Conservation (phyloP, 495 filamentous ascomycete species). For the Tuber borchii region DNA sequence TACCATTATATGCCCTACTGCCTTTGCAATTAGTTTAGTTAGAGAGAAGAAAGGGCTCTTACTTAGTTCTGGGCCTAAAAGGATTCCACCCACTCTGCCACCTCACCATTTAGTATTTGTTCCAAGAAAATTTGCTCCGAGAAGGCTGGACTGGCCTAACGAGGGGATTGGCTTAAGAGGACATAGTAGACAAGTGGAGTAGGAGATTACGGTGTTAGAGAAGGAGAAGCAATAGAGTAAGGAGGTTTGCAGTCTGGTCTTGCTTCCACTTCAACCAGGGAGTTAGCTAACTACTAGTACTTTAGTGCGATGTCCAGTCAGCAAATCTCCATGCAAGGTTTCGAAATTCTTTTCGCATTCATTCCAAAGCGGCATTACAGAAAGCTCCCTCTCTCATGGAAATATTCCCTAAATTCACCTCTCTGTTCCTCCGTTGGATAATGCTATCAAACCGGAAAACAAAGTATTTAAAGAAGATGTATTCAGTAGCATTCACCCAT, state of each 20-base stretch:
- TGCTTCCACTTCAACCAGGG: neutral
- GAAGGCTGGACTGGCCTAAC: too few species aligned
- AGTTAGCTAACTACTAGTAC: neutral
- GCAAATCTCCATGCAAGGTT: neutral
- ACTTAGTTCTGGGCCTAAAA: too few species aligned
- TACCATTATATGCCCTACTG: neutral
- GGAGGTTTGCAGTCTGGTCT: neutral
- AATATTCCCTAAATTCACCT: neutral
- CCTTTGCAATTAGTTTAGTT: too few species aligned
- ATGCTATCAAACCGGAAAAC: neutral
- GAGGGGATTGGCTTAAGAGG: too few species aligned
- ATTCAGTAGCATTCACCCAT: neutral
- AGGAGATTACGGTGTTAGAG: neutral
- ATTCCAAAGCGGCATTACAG: neutral
- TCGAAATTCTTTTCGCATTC: neutral
- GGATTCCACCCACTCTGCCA: too few species aligned
- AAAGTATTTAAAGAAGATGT: neutral
- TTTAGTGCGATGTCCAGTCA: neutral
- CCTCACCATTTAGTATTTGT: too few species aligned
- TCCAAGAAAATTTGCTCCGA: too few species aligned
- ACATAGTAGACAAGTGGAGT: too few species aligned
- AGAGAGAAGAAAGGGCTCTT: too few species aligned
- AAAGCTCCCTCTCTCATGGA: neutral
- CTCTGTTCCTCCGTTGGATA: neutral
- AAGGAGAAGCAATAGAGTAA: neutral